Conservation (phyloP, 2,329 filamentous ascomycete species). For the Ophiostoma pallidulum region DNA sequence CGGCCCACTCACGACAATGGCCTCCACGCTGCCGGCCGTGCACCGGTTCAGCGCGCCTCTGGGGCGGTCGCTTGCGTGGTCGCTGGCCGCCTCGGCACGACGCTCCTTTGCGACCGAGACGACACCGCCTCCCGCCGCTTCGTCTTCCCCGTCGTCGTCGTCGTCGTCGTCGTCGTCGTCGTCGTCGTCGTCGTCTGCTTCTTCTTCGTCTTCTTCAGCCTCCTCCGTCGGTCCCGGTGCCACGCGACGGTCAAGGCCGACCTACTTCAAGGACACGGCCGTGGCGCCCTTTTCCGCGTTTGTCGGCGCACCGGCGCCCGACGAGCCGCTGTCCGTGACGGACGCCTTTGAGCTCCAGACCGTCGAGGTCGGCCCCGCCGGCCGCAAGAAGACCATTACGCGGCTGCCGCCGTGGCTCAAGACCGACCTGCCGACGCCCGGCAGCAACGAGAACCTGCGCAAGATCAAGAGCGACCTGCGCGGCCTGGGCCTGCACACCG, state of each 20-base stretch:
- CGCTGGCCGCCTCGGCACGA: conserved; percentile 17
- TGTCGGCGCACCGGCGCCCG: conserved; percentile 30
- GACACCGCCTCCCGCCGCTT: conserved; percentile 18
- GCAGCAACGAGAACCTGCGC: conserved; percentile 73
- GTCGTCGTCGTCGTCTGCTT: conserved; percentile 16
- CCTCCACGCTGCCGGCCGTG: conserved; percentile 8
- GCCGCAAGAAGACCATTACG: conserved; percentile 54
- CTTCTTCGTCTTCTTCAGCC: conserved; percentile 11
- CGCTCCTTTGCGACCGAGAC: conserved; percentile 39
- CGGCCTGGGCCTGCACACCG: conserved; percentile 83
- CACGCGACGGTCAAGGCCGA: conserved; percentile 26
- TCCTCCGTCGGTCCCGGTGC: conserved; percentile 12
- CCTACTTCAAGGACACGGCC: conserved; percentile 51
- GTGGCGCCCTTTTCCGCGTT: conserved; percentile 52
- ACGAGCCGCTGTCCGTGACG: conserved; percentile 35
- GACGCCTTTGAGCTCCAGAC: conserved; percentile 54
- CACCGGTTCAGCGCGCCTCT: conserved; percentile 11
- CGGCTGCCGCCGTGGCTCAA: conserved; percentile 91
- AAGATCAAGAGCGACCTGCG: conserved; percentile 90
- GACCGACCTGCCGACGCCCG: conserved; percentile 68
- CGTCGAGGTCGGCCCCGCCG: conserved; percentile 53
- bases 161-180: conserved; percentile 12
- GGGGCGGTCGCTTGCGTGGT: conserved; percentile 11
- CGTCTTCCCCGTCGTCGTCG: conserved; percentile 16
- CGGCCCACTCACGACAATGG: conserved; percentile 4